A percentile compares a stretch with the other conserved stretches of the same genome.
phyloP scores from a whole-genome alignment of 495 filamentous ascomycete genomes.

The Venustampulla echinocandica region DNA sequence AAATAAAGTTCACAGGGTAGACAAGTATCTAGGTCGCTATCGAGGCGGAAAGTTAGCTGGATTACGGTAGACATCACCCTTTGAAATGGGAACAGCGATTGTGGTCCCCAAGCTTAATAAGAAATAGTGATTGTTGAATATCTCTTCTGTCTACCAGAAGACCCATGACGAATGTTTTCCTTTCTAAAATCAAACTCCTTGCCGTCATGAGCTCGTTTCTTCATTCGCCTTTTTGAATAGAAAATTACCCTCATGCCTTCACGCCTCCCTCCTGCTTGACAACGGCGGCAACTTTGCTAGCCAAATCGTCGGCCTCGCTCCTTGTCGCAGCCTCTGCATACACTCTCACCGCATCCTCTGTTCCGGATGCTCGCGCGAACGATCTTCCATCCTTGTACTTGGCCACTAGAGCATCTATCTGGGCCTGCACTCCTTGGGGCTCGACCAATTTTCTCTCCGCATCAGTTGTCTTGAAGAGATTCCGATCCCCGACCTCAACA shows the following conservation, averaged over 20 bases:
- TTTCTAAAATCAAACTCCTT: background rate
- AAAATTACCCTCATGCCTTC: background rate
- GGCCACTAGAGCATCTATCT: constrained; percentile 78
- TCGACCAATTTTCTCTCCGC: constrained; percentile 81
- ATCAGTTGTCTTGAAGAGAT: constrained; percentile 79
- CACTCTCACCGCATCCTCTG: constrained; percentile 91
- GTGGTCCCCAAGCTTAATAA: background rate
- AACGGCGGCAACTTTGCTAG: constrained; percentile 68
- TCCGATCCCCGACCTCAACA: constrained; percentile 80
- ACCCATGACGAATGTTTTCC: background rate
- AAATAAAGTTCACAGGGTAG: too few relatives aligned
- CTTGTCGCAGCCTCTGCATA: constrained; percentile 92
- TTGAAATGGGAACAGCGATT: background rate
- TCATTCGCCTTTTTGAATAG: too few relatives aligned
- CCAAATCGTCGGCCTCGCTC: constrained; percentile 77
- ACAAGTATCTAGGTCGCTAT: too few relatives aligned
- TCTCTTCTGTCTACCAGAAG: background rate
- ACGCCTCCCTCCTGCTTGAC: constrained; percentile 34
- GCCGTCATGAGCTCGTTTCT: background rate
- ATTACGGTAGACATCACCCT: background rate
- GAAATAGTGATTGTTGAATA: background rate
- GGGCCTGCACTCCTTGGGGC: constrained; percentile 66
- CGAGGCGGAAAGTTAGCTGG: background rate
- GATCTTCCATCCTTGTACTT: constrained; percentile 85
- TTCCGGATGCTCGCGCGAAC: constrained; percentile 88